phyloP scores from a whole-genome alignment of 148 eudicot species.

The Nyssa sinensis region DNA sequence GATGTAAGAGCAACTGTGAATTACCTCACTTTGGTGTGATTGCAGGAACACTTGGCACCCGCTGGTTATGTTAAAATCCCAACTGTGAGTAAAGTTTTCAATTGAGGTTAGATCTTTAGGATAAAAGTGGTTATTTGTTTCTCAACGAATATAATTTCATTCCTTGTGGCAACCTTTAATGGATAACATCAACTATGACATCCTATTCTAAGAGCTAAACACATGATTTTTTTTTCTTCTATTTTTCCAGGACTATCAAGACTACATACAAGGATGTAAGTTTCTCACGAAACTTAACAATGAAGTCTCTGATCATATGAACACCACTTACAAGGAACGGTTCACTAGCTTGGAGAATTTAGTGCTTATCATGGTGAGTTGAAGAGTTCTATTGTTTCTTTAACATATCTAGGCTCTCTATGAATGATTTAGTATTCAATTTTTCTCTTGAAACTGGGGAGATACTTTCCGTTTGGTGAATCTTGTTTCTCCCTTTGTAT shows the following conservation, averaged over 20 bases:
- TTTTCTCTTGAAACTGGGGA: neutral
- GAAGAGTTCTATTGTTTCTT: neutral
- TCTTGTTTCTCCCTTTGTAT: neutral
- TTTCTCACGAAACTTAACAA: slow-evolving; percentile 58
- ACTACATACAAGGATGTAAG: slow-evolving; percentile 38
- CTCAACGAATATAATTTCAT: neutral
- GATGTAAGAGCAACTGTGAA: neutral
- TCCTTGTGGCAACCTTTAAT: neutral
- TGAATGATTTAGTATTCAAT: neutral
- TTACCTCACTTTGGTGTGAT: neutral
- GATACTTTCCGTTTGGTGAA: neutral
- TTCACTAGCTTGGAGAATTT: slow-evolving; percentile 49
- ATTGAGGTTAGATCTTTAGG: slow-evolving; percentile 11
- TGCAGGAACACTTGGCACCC: slow-evolving; percentile 53
- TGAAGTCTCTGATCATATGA: slow-evolving; percentile 29
- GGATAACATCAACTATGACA: neutral
- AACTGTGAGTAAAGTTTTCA: slow-evolving; percentile 33
- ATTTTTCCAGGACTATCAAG: slow-evolving; percentile 28
- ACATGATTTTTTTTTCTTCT: neutral
- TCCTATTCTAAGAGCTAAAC: neutral
- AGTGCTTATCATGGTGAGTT: slow-evolving; percentile 53
- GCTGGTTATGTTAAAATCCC: slow-evolving; percentile 44
- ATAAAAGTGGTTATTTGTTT: neutral
- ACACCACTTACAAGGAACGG: slow-evolving; percentile 49
- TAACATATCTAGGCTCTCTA: neutral